phyloP scores from a whole-genome alignment of 345 rosid species.

The Bruguiera parviflora region DNA sequence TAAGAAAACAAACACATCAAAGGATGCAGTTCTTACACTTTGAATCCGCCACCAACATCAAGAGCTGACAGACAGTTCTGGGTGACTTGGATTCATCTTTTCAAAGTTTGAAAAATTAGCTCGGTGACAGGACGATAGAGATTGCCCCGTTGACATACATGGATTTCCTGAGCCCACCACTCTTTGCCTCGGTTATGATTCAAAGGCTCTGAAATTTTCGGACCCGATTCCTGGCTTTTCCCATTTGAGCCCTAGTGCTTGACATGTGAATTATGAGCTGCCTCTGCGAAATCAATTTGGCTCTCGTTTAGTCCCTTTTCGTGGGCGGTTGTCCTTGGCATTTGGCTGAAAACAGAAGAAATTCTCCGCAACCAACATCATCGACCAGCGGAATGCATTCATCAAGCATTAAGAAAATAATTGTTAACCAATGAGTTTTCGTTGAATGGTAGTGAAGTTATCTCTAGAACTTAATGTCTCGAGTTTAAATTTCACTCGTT shows the following conservation, averaged over 20 bases:
- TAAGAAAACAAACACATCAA: constrained; percentile 32
- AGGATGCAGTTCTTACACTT: constrained; percentile 11
- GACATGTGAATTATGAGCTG: constrained; percentile 15
- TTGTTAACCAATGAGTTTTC: too few relatives aligned
- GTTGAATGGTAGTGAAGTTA: too few relatives aligned
- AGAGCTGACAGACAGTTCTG: constrained; percentile 39
- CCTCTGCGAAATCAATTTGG: neutral
- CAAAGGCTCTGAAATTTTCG: constrained; percentile 35
- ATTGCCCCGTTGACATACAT: constrained; percentile 23
- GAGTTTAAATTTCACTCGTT: too few relatives aligned
- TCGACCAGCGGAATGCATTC: too few relatives aligned
- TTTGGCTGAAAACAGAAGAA: constrained; percentile 6
- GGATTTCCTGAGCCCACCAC: constrained; percentile 28
- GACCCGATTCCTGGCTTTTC: constrained; percentile 7
- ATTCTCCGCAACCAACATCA: too few relatives aligned
- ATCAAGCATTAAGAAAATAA: too few relatives aligned
- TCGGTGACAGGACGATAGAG: constrained; percentile 19
- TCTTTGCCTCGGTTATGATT: constrained; percentile 12
- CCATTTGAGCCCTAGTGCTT: neutral
- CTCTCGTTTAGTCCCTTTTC: constrained; percentile 2
- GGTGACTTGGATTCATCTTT: constrained; percentile 37
- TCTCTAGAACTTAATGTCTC: too few relatives aligned
- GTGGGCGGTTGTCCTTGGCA: constrained; percentile 17
- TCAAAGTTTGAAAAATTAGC: constrained; percentile 12
- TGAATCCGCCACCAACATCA: constrained; percentile 21